These are phyloP conservation scores for Psilocybe cubensis DNA, from an alignment of 768 basidiomycete species.

Conservation along the genomic window DNA sequence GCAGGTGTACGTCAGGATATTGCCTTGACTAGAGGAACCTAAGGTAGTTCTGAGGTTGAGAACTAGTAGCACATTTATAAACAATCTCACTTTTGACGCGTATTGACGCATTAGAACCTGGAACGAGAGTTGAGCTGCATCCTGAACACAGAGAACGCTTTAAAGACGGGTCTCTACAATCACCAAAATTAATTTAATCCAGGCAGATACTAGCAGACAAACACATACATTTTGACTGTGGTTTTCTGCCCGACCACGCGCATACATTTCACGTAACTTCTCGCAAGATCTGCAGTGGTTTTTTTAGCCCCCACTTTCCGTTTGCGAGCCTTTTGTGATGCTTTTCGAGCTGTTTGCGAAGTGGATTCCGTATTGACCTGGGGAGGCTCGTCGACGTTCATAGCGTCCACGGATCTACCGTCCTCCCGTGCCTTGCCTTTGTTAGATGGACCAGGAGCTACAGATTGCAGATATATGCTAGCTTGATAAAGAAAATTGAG, in stretches of 20 bases:
- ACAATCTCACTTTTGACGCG: constrained; percentile 61
- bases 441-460: constrained; percentile 18
- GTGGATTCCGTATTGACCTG: not conserved
- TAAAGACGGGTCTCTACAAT: constrained; percentile 78
- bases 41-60: not conserved
- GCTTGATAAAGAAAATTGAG: constrained; percentile 89
- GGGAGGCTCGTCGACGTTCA: not conserved
- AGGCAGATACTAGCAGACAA: too few species aligned
- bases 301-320: constrained; percentile 33
- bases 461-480: constrained; percentile 59
- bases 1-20: constrained; percentile 64
- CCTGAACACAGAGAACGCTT: constrained; percentile 80
- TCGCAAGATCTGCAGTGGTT: constrained; percentile 56
- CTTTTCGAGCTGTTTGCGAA: not conserved
- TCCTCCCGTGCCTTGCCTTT: constrained; percentile 8
- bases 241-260: constrained; percentile 74
- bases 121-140: constrained; percentile 66
- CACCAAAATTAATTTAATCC: too few species aligned
- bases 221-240: constrained; percentile 72
- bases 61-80: not conserved
- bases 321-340: constrained; percentile 16
- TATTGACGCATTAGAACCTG: constrained; percentile 67
- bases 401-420: not conserved
- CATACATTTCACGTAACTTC: constrained; percentile 69
- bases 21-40: constrained; percentile 50